Evolutionary conservation across 345 rosid species (phyloP).

Genomic region (Punica granatum): DNA sequence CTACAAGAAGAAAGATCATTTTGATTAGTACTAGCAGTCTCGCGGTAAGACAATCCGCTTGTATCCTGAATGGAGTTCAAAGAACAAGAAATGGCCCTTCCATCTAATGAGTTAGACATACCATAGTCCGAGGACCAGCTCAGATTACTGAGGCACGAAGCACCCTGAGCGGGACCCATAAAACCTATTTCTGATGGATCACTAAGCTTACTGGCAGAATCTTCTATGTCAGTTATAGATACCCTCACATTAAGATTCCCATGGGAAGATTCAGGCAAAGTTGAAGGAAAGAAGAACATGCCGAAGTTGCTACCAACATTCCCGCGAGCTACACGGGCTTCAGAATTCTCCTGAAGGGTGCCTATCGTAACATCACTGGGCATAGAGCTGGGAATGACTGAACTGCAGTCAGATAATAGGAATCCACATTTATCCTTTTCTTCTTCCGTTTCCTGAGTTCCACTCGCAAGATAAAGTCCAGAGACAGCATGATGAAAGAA

Average conservation of each 20-base stretch:
- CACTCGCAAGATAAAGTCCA: conserved; percentile 32
- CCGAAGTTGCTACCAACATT: conserved; percentile 41
- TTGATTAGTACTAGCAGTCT: conserved; percentile 19
- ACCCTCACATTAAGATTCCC: conserved; percentile 14
- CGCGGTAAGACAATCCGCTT: conserved; percentile 25
- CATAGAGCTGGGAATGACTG: conserved; percentile 18
- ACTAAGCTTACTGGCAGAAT: conserved; percentile 24
- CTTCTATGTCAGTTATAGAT: conserved; percentile 22
- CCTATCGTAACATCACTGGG: conserved; percentile 22
- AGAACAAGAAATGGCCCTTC: conserved; percentile 48
- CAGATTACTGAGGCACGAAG: conserved; percentile 22
- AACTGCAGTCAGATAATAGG: conserved; percentile 22
- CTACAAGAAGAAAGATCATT: conserved; percentile 36
- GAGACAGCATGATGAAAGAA: conserved; percentile 34
- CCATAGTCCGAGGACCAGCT: conserved; percentile 38
- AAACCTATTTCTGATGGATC: conserved; percentile 11
- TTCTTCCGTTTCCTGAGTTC: conserved; percentile 36
- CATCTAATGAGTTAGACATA: conserved; percentile 36
- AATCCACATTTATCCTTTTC: conserved; percentile 31
- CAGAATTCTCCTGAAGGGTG: conserved; percentile 18
- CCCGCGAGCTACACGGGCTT: conserved; percentile 14
- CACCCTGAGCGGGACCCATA: conserved; percentile 23
- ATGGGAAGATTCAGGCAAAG: conserved; percentile 32
- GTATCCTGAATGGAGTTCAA: conserved; percentile 26
- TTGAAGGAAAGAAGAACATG: conserved; percentile 62